Conservation (phyloP, 108 stramenopile species). For the Discostella stelligeroides region DNA sequence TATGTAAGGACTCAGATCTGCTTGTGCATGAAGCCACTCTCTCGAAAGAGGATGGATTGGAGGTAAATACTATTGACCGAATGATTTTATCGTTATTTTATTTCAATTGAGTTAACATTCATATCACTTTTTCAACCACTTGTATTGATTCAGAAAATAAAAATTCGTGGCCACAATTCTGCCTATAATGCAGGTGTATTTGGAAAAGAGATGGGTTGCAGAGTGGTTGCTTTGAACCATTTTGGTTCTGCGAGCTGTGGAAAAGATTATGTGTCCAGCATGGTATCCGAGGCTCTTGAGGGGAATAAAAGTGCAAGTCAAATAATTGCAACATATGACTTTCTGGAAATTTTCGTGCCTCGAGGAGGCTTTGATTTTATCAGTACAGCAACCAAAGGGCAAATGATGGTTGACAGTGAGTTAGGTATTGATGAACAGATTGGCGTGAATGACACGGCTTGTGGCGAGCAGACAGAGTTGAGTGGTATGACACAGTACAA, state of each 20-base stretch:
- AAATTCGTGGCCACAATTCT: conserved; percentile 72
- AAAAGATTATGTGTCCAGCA: conserved; percentile 8
- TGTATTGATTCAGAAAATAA: conserved; percentile 25
- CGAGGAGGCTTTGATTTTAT: conserved; percentile 65
- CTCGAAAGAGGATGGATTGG: conserved; percentile 46
- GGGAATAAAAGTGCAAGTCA: conserved; percentile 39
- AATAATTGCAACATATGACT: conserved; percentile 70
- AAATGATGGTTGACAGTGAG: background rate
- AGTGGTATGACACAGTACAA: too few species aligned
- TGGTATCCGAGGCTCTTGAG: conserved; percentile 56
- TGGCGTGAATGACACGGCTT: too few species aligned
- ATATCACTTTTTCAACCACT: conserved; percentile 3
- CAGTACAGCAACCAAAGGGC: too few species aligned
- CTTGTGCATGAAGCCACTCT: conserved; percentile 91
- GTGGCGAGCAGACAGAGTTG: too few species aligned
- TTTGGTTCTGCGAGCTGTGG: conserved; percentile 52
- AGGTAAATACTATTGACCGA: conserved; percentile 22
- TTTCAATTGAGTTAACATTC: conserved; percentile 1
- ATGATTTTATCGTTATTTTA: background rate
- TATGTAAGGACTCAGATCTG: conserved; percentile 74
- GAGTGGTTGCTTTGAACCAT: conserved; percentile 75
- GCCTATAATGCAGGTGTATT: conserved; percentile 77
- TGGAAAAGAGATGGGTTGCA: conserved; percentile 53
- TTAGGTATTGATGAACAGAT: background rate
- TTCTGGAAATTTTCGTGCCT: conserved; percentile 77